A percentile compares a stretch with the other conserved stretches of the same genome.
Conservation (phyloP, 176 grass and related monocot genomes). For the Eleusine coracana region DNA sequence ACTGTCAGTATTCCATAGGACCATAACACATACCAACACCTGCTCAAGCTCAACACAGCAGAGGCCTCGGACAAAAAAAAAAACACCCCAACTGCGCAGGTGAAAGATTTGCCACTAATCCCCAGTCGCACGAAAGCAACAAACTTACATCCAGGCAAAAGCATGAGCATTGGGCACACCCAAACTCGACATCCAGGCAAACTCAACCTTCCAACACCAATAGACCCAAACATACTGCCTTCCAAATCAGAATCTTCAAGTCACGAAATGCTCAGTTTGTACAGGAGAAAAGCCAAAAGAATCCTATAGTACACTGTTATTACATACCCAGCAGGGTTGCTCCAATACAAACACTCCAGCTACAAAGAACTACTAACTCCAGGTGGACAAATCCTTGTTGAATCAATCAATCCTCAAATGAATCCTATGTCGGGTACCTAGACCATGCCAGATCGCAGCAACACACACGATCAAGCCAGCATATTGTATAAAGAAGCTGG, state of each 20-base stretch:
- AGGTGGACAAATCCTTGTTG: not conserved
- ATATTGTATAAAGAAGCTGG: conserved; percentile 17
- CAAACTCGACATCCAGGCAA: not conserved
- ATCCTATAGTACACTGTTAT: conserved; percentile 31
- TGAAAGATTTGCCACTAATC: not conserved
- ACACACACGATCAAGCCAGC: not conserved
- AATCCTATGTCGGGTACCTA: not conserved
- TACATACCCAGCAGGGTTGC: conserved; percentile 5
- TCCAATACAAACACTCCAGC: not conserved
- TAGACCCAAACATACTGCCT: not conserved
- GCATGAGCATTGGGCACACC: too few relatives aligned
- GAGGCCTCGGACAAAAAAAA: not conserved
- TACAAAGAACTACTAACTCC: conserved; percentile 1
- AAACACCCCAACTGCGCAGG: not conserved
- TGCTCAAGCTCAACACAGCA: not conserved
- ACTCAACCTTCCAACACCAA: not conserved
- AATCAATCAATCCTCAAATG: conserved; percentile 13
- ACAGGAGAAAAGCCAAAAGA: conserved; percentile 15
- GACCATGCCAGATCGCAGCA: not conserved
- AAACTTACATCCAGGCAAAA: not conserved
- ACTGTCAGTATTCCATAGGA: not conserved
- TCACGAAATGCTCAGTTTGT: not conserved
- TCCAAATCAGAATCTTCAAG: not conserved
- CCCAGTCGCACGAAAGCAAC: not conserved
- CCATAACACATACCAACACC: too few relatives aligned